Percentiles rank a stretch among this genome's conserved stretches.
Conservation (phyloP, 495 filamentous ascomycete genomes). For the Glonium stellatum region DNA sequence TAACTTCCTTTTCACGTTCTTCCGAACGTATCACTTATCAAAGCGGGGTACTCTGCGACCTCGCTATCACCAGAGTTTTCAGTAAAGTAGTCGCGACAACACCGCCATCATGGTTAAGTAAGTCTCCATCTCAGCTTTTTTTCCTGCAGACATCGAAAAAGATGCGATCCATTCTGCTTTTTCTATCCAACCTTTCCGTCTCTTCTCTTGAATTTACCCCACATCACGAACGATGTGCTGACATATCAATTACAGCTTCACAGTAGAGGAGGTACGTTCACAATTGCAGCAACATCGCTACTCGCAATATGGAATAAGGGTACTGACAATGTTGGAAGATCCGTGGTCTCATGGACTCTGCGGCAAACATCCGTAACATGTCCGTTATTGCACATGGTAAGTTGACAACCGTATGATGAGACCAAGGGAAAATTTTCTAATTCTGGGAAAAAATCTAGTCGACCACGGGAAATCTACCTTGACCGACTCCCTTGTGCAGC, state of each 20-base stretch:
- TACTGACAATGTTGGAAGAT: conserved; percentile 50
- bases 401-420: conserved; percentile 19
- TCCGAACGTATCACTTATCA: conserved; percentile 5
- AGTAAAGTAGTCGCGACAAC: conserved; percentile 35
- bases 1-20: neutral
- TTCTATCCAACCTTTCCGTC: neutral
- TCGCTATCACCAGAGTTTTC: conserved; percentile 25
- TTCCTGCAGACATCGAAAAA: conserved; percentile 1
- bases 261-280: conserved; percentile 76
- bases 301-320: neutral
- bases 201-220: neutral
- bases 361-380: conserved; percentile 98
- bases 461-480: conserved; percentile 99
- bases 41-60: conserved; percentile 24
- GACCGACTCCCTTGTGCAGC: conserved; percentile 97
- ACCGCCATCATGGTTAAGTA: conserved; percentile 99
- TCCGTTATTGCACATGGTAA: conserved; percentile 98
- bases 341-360: conserved; percentile 93
- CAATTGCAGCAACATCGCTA: neutral
- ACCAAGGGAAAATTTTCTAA: conserved; percentile 5
- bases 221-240: conserved; percentile 15
- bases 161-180: neutral
- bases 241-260: conserved; percentile 66
- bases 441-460: conserved; percentile 44
- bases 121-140: conserved; percentile 44